Percentiles rank a stretch among this genome's conserved stretches.
Evolutionary conservation across 192 early-diverging fungal species (phyloP).

Genomic region (Rhizophagus sp.): DNA sequence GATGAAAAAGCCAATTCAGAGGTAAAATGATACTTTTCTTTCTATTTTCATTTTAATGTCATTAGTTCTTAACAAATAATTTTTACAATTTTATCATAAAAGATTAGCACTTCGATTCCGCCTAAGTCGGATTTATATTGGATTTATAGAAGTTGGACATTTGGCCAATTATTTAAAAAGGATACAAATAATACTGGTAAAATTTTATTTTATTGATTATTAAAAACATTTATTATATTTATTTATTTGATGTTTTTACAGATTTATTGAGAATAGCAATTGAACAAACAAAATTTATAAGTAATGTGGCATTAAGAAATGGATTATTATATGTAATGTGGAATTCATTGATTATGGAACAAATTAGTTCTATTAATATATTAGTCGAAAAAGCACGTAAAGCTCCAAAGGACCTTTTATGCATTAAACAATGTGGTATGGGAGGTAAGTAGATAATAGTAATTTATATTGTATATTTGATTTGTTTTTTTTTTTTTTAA

Average conservation of each 20-base stretch:
- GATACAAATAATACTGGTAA: not conserved
- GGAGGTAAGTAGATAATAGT: not conserved
- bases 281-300: not conserved
- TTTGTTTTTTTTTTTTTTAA: no score
- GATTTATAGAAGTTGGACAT: conserved; percentile 3
- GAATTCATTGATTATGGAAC: not conserved
- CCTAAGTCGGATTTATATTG: not conserved
- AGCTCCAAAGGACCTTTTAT: not conserved
- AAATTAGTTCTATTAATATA: not conserved
- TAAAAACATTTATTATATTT: not conserved
- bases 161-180: not conserved
- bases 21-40: not conserved
- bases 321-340: not conserved
- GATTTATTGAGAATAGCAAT: conserved; percentile 5
- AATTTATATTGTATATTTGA: not conserved
- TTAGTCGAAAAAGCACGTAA: conserved; percentile 1
- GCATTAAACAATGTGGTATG: not conserved
- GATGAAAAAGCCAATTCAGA: not conserved
- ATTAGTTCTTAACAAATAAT: not conserved
- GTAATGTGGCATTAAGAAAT: not conserved
- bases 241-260: not conserved
- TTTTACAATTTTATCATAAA: not conserved
- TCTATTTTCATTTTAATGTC: no score
- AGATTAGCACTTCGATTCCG: not conserved
- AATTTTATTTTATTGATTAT: not conserved